Conservation (phyloP, 805 yeast species). For the Spathaspora gorwiae region DNA sequence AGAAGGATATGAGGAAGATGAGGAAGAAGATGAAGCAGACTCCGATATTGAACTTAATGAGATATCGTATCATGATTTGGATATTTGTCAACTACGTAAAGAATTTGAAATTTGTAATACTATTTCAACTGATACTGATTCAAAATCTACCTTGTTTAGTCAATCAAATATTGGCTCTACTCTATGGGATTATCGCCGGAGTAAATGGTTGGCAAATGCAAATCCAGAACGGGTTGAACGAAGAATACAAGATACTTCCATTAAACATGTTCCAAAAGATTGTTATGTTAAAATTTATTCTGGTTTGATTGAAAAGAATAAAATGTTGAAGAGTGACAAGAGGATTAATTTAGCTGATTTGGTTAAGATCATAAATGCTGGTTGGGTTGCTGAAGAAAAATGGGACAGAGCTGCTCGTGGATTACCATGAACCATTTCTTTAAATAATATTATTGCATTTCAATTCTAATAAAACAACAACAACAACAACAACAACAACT, state of each 20-base stretch:
- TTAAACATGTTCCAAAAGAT: constrained; percentile 41
- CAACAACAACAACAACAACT: not conserved
- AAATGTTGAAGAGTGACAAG: constrained; percentile 49
- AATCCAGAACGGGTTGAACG: constrained; percentile 8
- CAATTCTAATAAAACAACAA: not conserved
- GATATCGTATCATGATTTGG: constrained; percentile 19
- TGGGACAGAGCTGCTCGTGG: constrained; percentile 58
- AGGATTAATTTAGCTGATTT: constrained; percentile 75
- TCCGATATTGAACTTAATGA: constrained; percentile 1
- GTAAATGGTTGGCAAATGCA: constrained; percentile 52
- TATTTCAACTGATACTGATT: constrained; percentile 1
- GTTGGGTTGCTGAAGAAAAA: constrained; percentile 76
- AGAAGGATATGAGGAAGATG: constrained; percentile 9
- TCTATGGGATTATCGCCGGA: constrained; percentile 68
- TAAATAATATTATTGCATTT: not conserved
- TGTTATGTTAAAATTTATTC: constrained; percentile 61
- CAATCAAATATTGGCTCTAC: constrained; percentile 44
- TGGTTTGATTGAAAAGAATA: constrained; percentile 65
- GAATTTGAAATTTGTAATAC: constrained; percentile 20
- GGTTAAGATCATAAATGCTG: constrained; percentile 66
- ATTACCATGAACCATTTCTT: constrained; percentile 16
- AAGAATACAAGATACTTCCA: constrained; percentile 11
- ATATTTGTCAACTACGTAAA: constrained; percentile 22
- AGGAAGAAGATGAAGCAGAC: constrained; percentile 3
- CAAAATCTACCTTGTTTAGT: not conserved